Evolutionary conservation across 805 yeast species (phyloP), one percentile per base, ranked within the genome.

Genomic region (Clavispora phyllophila): DNA sequence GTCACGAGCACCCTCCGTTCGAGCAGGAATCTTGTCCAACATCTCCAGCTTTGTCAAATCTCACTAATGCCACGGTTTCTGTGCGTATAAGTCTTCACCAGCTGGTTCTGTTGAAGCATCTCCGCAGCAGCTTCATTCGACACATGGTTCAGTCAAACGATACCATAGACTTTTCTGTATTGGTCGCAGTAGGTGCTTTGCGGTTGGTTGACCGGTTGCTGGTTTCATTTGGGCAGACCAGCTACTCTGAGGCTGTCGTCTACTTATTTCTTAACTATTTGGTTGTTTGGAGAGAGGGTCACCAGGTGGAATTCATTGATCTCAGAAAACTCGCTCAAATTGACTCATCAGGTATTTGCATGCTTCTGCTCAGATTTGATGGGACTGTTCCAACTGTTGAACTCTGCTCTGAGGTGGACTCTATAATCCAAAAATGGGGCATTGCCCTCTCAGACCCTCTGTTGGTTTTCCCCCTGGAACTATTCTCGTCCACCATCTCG

Each of bases 341-440:
- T 12, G 20, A 29, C 20, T 29, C 33, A 7, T 29, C 33, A 4
- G 20, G 33, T 3, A 9, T 29, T 2, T 8, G 33, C 9, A 17
- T 17, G 12, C 33, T 29, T 9, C 33, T 29, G 33, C 20, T 29
- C 5, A 13, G 12, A 3, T 29, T 29, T 29, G 33, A 29, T 4
- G 20, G 6, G 4, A 15, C 9, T 3, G 5, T 2, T 10, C 15
- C 33, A 5, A 13, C 9, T 19, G 20, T 29, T 3, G 33, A 20
- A 10, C 36, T 18, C 42, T 4, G 45, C 31, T 65, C 70, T 1
- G 56, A 56, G 9, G 47, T 43, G 13, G 51, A 55, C 27, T 51
- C 62, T n/a, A 58, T 70, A 5, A 55, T 70, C 23, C 74, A 70
- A 45, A 70, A 70, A 45, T 70, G 75, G 75, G 72, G 62, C 4